These are phyloP conservation scores for Pseudogymnoascus sp. DNA, from an alignment of 2,329 filamentous ascomycete species.

Conservation along the genomic window DNA sequence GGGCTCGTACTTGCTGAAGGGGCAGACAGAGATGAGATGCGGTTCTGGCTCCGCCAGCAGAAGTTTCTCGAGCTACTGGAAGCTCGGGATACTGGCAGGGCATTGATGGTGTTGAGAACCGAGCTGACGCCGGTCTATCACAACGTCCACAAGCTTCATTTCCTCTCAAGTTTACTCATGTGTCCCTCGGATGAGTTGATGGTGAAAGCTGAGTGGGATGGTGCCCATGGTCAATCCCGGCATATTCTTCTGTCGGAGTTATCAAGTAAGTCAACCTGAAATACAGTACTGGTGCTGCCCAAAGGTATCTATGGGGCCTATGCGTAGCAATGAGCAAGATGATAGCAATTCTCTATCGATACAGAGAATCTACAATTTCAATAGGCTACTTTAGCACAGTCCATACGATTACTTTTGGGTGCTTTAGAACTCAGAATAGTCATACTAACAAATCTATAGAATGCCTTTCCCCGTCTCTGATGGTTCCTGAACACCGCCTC, in stretches of 20 bases:
- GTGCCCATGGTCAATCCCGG: constrained; percentile 65
- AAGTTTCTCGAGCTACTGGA: constrained; percentile 92
- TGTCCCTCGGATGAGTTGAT: constrained; percentile 73
- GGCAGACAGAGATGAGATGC: constrained; percentile 70
- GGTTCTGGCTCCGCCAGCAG: constrained; percentile 82
- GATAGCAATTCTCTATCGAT: not conserved
- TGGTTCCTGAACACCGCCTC: constrained; percentile 89
- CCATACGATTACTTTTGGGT: not conserved
- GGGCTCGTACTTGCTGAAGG: constrained; percentile 62
- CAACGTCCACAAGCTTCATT: constrained; percentile 68
- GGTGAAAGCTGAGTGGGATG: constrained; percentile 74
- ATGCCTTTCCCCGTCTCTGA: constrained; percentile 90
- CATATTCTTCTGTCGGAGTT: constrained; percentile 68
- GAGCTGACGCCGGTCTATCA: constrained; percentile 82
- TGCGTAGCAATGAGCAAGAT: not conserved
- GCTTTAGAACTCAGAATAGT: not conserved
- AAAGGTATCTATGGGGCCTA: not conserved
- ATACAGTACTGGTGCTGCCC: not conserved
- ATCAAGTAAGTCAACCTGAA: constrained; percentile 54
- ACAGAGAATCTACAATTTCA: not conserved
- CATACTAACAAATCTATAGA: constrained; percentile 37
- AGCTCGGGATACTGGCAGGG: constrained; percentile 59
- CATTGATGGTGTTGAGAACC: constrained; percentile 72
- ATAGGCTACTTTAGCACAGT: not conserved
- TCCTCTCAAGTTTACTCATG: constrained; percentile 84